phyloP scores from a whole-genome alignment of 306 rosid species.

The Canavalia gladiata region DNA sequence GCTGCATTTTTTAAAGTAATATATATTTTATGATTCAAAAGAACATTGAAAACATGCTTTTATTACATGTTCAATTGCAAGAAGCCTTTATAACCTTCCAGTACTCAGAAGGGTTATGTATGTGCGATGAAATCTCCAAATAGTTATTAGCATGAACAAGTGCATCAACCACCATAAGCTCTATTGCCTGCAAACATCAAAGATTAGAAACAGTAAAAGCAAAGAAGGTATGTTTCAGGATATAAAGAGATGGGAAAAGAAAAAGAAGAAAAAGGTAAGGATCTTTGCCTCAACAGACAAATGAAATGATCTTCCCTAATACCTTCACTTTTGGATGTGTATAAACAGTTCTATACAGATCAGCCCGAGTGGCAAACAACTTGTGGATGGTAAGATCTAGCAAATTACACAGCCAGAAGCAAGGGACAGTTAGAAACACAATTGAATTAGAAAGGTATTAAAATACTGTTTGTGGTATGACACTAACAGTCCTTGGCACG shows the following conservation, averaged over 20 bases:
- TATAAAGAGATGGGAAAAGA: background rate
- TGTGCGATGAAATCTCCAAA: constrained; percentile 72
- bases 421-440: constrained; percentile 38
- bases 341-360: constrained; percentile 91
- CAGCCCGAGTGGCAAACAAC: constrained; percentile 91
- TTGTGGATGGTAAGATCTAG: constrained; percentile 91
- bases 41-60: constrained; percentile 23
- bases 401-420: constrained; percentile 49
- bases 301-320: constrained; percentile 34
- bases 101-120: constrained; percentile 76
- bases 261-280: constrained; percentile 3
- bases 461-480: constrained; percentile 32
- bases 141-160: constrained; percentile 75
- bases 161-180: constrained; percentile 94
- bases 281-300: constrained; percentile 33
- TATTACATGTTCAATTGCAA: constrained; percentile 31
- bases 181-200: constrained; percentile 75
- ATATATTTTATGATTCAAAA: constrained; percentile 9
- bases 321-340: constrained; percentile 96
- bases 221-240: background rate
- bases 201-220: constrained; percentile 41
- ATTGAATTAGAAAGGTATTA: constrained; percentile 33
- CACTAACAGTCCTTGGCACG: constrained; percentile 88
- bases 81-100: constrained; percentile 79
- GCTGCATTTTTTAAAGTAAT: constrained; percentile 64